Percentiles rank a stretch among this genome's conserved stretches.
Conservation (phyloP, 1,139 yeast genomes). For the Kazachstania sp. region DNA sequence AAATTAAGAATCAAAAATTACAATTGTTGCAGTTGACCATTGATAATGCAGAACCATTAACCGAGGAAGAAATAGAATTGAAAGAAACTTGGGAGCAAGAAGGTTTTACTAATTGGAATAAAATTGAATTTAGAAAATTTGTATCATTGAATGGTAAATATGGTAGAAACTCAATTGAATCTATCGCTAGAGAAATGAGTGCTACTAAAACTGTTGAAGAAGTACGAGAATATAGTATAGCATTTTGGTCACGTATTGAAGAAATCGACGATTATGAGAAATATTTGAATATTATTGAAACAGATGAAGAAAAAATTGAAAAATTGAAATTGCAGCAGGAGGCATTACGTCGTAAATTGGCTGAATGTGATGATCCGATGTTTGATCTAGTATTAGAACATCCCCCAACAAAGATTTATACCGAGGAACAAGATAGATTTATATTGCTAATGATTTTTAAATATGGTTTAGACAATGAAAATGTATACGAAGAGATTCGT, state of each 20-base stretch:
- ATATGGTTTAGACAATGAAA: conserved; percentile 56
- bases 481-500: conserved; percentile 53
- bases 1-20: conserved; percentile 38
- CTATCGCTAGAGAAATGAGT: conserved; percentile 55
- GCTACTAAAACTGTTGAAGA: conserved; percentile 56
- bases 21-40: conserved; percentile 54
- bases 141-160: conserved; percentile 52
- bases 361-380: conserved; percentile 55
- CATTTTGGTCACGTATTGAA: conserved; percentile 55
- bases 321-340: conserved; percentile 55
- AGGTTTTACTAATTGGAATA: conserved; percentile 60
- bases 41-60: conserved; percentile 53
- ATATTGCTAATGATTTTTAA: conserved; percentile 56
- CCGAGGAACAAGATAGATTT: conserved; percentile 67
- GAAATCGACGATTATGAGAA: conserved; percentile 68
- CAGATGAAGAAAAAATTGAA: conserved; percentile 60
- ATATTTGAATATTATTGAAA: conserved; percentile 55
- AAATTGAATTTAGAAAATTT: conserved; percentile 63
- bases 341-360: conserved; percentile 53
- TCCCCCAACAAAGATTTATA: conserved; percentile 54
- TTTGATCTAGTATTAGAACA: conserved; percentile 51
- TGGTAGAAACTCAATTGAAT: conserved; percentile 54
- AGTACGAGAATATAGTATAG: conserved; percentile 52
- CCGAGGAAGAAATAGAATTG: conserved; percentile 54
- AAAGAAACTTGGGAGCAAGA: conserved; percentile 46